Evolutionary conservation across 441 rosid genomes (phyloP).

Genomic region (Bruguiera hainesii): DNA sequence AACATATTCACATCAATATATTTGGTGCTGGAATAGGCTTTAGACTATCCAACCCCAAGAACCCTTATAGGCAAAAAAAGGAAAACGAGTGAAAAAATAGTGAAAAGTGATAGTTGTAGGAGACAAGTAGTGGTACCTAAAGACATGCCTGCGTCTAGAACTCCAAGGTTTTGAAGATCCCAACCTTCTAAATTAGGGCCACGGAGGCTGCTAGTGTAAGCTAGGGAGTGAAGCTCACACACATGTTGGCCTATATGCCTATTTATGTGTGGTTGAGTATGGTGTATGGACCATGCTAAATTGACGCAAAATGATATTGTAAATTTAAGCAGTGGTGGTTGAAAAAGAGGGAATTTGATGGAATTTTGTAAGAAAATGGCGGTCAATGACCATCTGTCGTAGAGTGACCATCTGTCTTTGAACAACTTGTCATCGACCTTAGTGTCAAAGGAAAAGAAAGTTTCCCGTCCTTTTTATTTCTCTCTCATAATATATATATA

Average conservation of each 20-base stretch:
- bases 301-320: constrained; percentile 15
- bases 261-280: not conserved
- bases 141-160: constrained; percentile 71
- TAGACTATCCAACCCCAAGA: too few relatives aligned
- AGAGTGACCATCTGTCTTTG: too few relatives aligned
- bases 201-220: constrained; percentile 22
- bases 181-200: constrained; percentile 45
- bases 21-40: too few relatives aligned
- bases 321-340: constrained; percentile 32
- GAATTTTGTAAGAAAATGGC: not conserved
- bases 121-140: constrained; percentile 6
- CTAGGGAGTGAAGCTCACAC: constrained; percentile 44
- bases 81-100: too few relatives aligned
- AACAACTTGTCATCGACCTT: too few relatives aligned
- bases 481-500: too few relatives aligned
- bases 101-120: too few relatives aligned
- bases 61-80: too few relatives aligned
- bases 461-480: too few relatives aligned
- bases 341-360: constrained; percentile 14
- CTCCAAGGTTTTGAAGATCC: constrained; percentile 79
- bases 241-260: constrained; percentile 24
- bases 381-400: constrained; percentile 2
- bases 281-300: constrained; percentile 1
- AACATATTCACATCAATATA: too few relatives aligned
- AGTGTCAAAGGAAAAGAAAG: too few relatives aligned